Percentiles rank a stretch among this genome's conserved stretches.
phyloP scores from a whole-genome alignment of 768 basidiomycete genomes.

The Amyloporia xantha region DNA sequence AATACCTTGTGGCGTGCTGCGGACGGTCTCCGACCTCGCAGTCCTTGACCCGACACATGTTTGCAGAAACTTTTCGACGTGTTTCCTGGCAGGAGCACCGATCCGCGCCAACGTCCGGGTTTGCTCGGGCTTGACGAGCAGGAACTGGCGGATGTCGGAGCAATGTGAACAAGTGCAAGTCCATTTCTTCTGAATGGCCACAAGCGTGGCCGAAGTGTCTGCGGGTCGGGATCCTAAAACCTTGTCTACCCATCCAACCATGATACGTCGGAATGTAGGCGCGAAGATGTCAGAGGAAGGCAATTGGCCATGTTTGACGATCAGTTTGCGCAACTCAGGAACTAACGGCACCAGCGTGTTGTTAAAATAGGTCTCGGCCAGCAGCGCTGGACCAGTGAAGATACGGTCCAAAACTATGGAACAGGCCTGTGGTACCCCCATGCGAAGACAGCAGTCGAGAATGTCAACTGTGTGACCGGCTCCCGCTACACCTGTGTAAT shows the following conservation, averaged over 20 bases:
- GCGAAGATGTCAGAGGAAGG: slow-evolving; percentile 3
- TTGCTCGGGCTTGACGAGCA: neutral
- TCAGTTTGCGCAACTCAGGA: slow-evolving; percentile 5
- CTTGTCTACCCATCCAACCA: slow-evolving; percentile 8
- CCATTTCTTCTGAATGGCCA: slow-evolving; percentile 1
- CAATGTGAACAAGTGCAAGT: slow-evolving; percentile 10
- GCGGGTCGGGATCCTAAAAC: slow-evolving; percentile 11
- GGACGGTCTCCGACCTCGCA: slow-evolving; percentile 9
- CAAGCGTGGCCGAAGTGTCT: neutral
- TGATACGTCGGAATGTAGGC: slow-evolving; percentile 6
- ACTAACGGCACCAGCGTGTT: slow-evolving; percentile 11
- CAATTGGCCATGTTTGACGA: neutral
- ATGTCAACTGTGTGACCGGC: neutral
- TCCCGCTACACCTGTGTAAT: neutral
- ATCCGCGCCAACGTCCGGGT: neutral
- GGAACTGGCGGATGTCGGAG: slow-evolving; percentile 1
- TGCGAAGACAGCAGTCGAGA: slow-evolving; percentile 6
- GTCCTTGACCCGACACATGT: neutral
- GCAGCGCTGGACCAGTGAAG: neutral
- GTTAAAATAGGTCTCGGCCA: slow-evolving; percentile 2
- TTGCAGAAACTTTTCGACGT: slow-evolving; percentile 11
- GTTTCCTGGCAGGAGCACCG: slow-evolving; percentile 8
- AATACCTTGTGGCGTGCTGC: slow-evolving; percentile 9
- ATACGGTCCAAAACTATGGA: neutral
- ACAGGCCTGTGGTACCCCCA: neutral